Conservation (phyloP, 306 rosid species). For the Pueraria montana region DNA sequence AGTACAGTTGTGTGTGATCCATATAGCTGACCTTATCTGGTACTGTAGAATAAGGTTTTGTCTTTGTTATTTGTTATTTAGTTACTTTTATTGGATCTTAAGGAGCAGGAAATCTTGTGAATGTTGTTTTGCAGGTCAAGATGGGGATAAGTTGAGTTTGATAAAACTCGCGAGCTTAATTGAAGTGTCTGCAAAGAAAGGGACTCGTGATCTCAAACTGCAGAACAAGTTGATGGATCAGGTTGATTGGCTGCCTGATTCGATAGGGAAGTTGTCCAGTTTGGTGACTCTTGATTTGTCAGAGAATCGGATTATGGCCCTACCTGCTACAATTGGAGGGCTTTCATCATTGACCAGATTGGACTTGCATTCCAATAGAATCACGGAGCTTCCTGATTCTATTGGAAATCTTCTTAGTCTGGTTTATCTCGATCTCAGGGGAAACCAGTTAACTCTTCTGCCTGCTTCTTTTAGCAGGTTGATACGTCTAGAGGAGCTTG, state of each 20-base stretch:
- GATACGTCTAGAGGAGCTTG: conserved; percentile 77
- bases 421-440: conserved; percentile 71
- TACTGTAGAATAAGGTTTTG: background rate
- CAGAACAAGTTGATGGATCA: conserved; percentile 75
- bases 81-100: conserved; percentile 9
- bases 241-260: conserved; percentile 91
- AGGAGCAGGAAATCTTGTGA: conserved; percentile 30
- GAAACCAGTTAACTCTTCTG: conserved; percentile 63
- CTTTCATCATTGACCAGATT: conserved; percentile 76
- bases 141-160: conserved; percentile 81
- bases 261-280: conserved; percentile 81
- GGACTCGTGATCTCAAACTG: conserved; percentile 71
- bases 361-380: conserved; percentile 78
- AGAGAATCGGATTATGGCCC: conserved; percentile 71
- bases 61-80: background rate
- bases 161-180: conserved; percentile 82
- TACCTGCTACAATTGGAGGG: conserved; percentile 81
- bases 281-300: conserved; percentile 86
- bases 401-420: conserved; percentile 75
- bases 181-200: conserved; percentile 83
- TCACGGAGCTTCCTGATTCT: conserved; percentile 71
- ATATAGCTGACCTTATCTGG: background rate
- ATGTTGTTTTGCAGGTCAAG: conserved; percentile 69
- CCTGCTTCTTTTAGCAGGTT: conserved; percentile 82
- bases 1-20: background rate